Percentiles rank a stretch among this genome's conserved stretches.
These are phyloP conservation scores for Phaeotremella fagi DNA, from an alignment of 768 basidiomycete genomes.

Conservation along the genomic window DNA sequence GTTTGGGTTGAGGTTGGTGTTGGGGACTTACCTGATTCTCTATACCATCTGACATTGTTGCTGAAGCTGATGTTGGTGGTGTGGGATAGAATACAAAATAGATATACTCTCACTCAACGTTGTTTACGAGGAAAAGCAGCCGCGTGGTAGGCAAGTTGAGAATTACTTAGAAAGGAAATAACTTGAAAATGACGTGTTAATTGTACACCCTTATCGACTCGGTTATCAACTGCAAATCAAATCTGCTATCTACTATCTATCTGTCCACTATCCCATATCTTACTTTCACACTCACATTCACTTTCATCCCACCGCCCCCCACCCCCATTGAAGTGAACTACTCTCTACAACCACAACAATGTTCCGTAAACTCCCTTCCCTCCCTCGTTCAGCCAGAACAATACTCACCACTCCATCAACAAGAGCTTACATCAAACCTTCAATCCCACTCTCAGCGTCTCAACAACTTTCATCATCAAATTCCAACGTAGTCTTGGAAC, in stretches of 20 bases:
- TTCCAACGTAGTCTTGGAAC: constrained; percentile 38
- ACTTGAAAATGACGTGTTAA: no score
- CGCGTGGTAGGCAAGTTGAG: no score
- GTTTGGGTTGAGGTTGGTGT: no score
- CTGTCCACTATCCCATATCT: no score
- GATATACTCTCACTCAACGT: not conserved
- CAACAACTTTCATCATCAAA: constrained; percentile 14
- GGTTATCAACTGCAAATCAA: no score
- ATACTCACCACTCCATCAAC: not conserved
- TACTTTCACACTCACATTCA: not conserved
- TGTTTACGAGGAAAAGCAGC: constrained; percentile 9
- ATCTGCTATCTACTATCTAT: no score
- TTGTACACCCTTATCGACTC: no score
- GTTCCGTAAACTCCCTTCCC: constrained; percentile 9
- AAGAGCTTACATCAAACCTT: constrained; percentile 19
- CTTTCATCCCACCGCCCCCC: not conserved
- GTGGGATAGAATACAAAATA: not conserved
- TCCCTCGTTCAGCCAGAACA: constrained; percentile 4
- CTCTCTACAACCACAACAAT: not conserved
- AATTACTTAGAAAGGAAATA: no score
- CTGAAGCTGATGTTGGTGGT: no score
- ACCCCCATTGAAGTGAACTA: not conserved
- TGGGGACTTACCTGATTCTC: constrained; percentile 35
- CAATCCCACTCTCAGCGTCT: constrained; percentile 15
- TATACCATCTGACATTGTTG: constrained; percentile 34